phyloP scores from a whole-genome alignment of 2,329 filamentous ascomycete genomes.

The Colletotrichum spaethianum region DNA sequence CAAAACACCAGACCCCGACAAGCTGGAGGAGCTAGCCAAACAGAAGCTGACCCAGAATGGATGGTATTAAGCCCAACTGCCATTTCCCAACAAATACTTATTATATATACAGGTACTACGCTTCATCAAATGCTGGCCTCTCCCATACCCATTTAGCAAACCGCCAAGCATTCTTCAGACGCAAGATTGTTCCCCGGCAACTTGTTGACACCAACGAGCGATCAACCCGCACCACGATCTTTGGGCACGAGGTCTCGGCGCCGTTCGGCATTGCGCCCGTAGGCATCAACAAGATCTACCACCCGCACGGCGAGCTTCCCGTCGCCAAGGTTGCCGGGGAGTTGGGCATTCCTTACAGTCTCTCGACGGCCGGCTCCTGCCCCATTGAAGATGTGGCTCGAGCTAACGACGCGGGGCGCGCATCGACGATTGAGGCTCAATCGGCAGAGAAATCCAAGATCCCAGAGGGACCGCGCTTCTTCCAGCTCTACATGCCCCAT shows the following conservation, averaged over 20 bases:
- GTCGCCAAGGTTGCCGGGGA: slow-evolving; percentile 73
- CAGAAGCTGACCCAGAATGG: slow-evolving; percentile 69
- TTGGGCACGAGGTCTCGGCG: slow-evolving; percentile 70
- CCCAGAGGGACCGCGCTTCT: slow-evolving; percentile 63
- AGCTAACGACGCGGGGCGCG: slow-evolving; percentile 61
- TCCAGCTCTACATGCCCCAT: slow-evolving; percentile 75
- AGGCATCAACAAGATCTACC: slow-evolving; percentile 77
- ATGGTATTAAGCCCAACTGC: slow-evolving; percentile 54
- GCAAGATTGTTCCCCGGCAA: slow-evolving; percentile 73
- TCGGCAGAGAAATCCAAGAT: slow-evolving; percentile 29
- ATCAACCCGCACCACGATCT: slow-evolving; percentile 71
- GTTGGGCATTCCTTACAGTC: slow-evolving; percentile 70
- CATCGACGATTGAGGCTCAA: neutral
- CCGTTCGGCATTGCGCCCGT: slow-evolving; percentile 77
- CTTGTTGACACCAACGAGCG: slow-evolving; percentile 71
- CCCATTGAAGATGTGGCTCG: slow-evolving; percentile 70
- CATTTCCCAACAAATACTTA: neutral
- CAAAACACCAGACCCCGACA: slow-evolving; percentile 63
- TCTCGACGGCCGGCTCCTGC: slow-evolving; percentile 70
- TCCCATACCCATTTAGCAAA: slow-evolving; percentile 69
- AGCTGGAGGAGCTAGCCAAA: slow-evolving; percentile 71
- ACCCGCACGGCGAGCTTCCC: slow-evolving; percentile 69
- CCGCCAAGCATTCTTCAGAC: slow-evolving; percentile 74
- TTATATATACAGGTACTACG: slow-evolving; percentile 58
- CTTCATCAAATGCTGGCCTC: slow-evolving; percentile 69